These are phyloP conservation scores for Globisporangium iwayamae DNA, from an alignment of 352 stramenopile genomes.

Conservation along the genomic window DNA sequence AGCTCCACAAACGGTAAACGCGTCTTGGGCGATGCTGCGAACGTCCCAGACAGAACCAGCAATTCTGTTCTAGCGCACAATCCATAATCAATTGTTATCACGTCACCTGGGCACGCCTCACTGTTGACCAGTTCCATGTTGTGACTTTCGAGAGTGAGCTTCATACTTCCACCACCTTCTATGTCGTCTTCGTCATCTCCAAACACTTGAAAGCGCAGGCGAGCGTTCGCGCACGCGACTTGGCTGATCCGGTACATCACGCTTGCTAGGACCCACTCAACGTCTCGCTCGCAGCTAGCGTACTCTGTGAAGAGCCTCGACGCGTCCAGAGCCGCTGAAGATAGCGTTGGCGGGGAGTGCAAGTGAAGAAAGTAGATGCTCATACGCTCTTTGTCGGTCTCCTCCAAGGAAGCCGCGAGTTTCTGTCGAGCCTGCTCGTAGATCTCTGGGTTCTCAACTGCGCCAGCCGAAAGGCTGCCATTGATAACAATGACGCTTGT, in stretches of 20 bases:
- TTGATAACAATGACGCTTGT: conserved; percentile 19
- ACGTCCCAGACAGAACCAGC: conserved; percentile 14
- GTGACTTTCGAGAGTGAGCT: conserved; percentile 4
- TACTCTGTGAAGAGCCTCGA: conserved; percentile 17
- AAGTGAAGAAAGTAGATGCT: conserved; percentile 19
- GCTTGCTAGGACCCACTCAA: conserved; percentile 17
- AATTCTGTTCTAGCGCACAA: conserved; percentile 14
- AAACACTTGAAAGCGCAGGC: background rate
- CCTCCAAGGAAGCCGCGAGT: conserved; percentile 1
- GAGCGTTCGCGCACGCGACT: conserved; percentile 10
- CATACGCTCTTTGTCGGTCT: background rate
- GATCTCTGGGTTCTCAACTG: background rate
- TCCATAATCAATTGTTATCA: conserved; percentile 5
- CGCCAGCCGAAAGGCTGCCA: background rate
- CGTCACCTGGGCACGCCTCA: background rate
- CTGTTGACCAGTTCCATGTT: background rate
- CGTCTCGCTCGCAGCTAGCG: conserved; percentile 10
- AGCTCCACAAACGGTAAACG: conserved; percentile 11
- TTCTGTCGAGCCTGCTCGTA: conserved; percentile 1
- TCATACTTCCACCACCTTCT: background rate
- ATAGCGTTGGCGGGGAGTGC: background rate
- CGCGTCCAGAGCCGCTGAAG: background rate
- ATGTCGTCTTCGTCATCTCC: background rate
- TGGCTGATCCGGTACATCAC: conserved; percentile 14
- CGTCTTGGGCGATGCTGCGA: background rate